Evolutionary conservation across 2,329 filamentous ascomycete species (phyloP).

Genomic region (Fusarium napiforme): DNA sequence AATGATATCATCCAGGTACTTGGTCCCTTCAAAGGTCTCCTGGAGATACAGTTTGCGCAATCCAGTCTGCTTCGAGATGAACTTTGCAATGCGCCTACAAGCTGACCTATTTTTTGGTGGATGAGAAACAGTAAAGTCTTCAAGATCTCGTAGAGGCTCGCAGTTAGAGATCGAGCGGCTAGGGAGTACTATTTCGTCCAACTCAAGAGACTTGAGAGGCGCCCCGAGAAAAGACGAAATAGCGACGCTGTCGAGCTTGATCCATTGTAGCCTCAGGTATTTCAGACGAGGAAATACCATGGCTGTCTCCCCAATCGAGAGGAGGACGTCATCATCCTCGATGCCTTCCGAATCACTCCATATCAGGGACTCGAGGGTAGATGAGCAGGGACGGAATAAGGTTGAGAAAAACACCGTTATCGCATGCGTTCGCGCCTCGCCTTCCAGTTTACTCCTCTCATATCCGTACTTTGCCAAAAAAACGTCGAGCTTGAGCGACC

Average conservation of each 20-base stretch:
- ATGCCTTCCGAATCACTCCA: neutral
- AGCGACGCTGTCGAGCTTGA: neutral
- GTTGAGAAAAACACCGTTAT: neutral
- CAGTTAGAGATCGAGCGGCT: neutral
- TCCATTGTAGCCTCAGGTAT: neutral
- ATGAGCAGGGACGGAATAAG: slow-evolving; percentile 9
- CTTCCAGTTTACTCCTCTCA: rapidly evolving
- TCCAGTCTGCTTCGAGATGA: neutral
- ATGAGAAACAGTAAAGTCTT: neutral
- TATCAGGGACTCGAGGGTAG: slow-evolving; percentile 14
- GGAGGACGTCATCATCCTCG: neutral
- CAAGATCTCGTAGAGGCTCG: neutral
- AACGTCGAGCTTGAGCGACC: neutral
- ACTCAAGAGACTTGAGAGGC: neutral
- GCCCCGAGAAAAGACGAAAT: slow-evolving; percentile 5
- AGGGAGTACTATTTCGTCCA: neutral
- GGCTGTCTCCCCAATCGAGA: neutral
- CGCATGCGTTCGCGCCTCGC: neutral
- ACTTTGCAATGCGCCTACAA: neutral
- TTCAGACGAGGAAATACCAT: slow-evolving; percentile 10
- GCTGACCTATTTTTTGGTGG: rapidly evolving
- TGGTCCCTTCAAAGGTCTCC: neutral
- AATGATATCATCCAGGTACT: slow-evolving; percentile 7
- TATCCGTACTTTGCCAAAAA: neutral
- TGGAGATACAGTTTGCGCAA: slow-evolving; percentile 4